Base-by-base conservation (phyloP, 192 early-diverging fungal species). In the Pilobolus umbonatus region DNA sequence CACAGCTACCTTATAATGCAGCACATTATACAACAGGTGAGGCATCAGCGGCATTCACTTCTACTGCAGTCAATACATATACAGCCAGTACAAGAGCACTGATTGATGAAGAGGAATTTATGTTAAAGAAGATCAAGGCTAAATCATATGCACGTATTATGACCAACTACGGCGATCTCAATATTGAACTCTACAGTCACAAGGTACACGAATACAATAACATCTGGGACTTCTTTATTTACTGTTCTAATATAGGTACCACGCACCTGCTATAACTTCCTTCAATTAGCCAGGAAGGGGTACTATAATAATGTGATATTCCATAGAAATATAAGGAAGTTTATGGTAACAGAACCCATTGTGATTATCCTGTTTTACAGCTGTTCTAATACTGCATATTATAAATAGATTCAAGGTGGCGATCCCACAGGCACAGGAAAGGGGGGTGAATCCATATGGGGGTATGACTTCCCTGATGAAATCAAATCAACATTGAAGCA, bases 381-480 rank as follows among this genome's bases (percentile, higher is more conserved):
- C 35, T 35, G 6, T 44, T 71, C 21, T 32, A 28, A 24, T 28
- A 26, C 35, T 48, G 9, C 60, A 51, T 36, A 25, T 1, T 52
- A 39, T 32, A 8, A 15, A 39, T 60, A 71, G 69, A 81, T 99
- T 32, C 97, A 99, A 76, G 95, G 93, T 32, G 92, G 94, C 35
- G 95, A 99, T 69, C 95, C 95, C 14, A 95, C 95, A 4, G 92
- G 88, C 10, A 98, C 92, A 0, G 95, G 94, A 5, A 77, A 83
- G 21, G 95, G 95, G 14, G 95, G 97, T 9, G 80, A 83, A 70
- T 89, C 83, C 24, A 79, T 54, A 62, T 90, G 81, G 82, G 81
- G 74, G 24, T 60, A 77, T 24, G 78, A 78, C 25, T 92, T 92
- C 51, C 70, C 72, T 21, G 88, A 90, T 71, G 89, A 92, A 54